A percentile compares a stretch with the other conserved stretches of the same genome.
These are phyloP conservation scores for Aspergillus bertholletiae DNA, from an alignment of 495 filamentous ascomycete species.

Conservation along the genomic window DNA sequence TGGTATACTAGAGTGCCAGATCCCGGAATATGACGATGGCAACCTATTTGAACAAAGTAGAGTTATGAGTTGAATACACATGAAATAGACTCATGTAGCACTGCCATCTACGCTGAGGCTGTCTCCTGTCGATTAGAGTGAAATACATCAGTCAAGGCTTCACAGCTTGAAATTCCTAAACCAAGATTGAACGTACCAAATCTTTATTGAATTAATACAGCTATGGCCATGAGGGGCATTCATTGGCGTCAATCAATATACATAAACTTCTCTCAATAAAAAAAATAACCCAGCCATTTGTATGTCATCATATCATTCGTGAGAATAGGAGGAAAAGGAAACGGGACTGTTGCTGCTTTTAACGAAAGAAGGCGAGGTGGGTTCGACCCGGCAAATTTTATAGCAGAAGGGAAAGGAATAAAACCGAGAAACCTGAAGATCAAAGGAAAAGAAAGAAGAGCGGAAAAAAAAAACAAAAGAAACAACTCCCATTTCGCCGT, in stretches of 20 bases:
- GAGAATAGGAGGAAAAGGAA: not conserved
- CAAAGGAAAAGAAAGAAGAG: not conserved
- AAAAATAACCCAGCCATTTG: slow-evolving; percentile 14
- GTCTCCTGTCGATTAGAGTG: not conserved
- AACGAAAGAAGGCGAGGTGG: not conserved
- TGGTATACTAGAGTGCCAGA: not conserved
- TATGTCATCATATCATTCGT: slow-evolving; percentile 13
- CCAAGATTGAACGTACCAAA: not conserved
- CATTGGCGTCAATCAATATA: slow-evolving; percentile 26
- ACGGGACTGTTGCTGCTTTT: not conserved
- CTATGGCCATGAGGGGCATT: slow-evolving; percentile 20
- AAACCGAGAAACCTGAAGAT: too few relatives aligned
- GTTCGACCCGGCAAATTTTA: slow-evolving; percentile 9
- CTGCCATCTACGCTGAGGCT: not conserved
- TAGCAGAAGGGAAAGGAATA: not conserved
- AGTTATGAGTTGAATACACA: slow-evolving; percentile 1
- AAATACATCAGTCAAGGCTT: not conserved
- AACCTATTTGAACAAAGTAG: not conserved
- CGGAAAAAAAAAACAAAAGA: slow-evolving; percentile 2
- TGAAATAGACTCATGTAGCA: not conserved
- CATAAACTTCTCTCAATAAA: slow-evolving; percentile 21
- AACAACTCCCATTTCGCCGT: slow-evolving; percentile 18
- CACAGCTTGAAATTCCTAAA: not conserved
- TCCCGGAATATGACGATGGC: not conserved
- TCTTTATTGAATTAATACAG: slow-evolving; percentile 33